Evolutionary conservation across 805 yeast species (phyloP), one percentile per base, ranked within the genome.

Genomic region (Sungouiozyma intestinalis): DNA sequence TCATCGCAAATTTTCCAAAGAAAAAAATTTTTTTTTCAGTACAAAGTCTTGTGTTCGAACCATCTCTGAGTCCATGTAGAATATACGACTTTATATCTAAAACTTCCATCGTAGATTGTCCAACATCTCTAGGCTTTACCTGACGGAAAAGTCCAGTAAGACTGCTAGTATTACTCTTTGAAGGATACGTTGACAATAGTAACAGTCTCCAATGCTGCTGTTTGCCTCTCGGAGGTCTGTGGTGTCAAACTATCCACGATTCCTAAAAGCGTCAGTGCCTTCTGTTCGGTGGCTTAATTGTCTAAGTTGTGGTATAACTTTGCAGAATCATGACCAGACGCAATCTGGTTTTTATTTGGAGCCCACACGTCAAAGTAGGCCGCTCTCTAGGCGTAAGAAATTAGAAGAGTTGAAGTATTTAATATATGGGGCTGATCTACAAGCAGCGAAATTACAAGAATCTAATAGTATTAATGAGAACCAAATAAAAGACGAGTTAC

Each of bases 231-330:
- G 29, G 11, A 24, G 29, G 9, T 24, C 29, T 24, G 29, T 24
- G 29, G 9, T 6, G 29, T 24, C 29, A 7, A 24, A 24, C 29
- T 24, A 11, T 24, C 29, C 9, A 24, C 18, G 13, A 16, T 33
- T 16, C 6, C 11, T 13, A 6, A 33, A 16, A 16, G 9, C 9
- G 18, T 16, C 35, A 13, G 13, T 19, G 15, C 9, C 39, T 3
- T 21, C 15, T 19, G 35, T n/a, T 6, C 24, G 49, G 24, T 44
- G 32, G 16, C 35, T 51, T 1, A 50, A 48, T 36, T 79, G 86
- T 54, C 53, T 63, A 4, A 71, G 82, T 2, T 80, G 87, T 62
- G 85, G 85, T 20, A 60, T 77, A 6, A 48, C 49, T 8, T 57
- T 79, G 16, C 85, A 80, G 50, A 52, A 53, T 4, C 47, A 43